Evolutionary conservation across 192 early-diverging fungal genomes (phyloP), one percentile per base, ranked within the genome.

Genomic region (Powellomyces hirtus): DNA sequence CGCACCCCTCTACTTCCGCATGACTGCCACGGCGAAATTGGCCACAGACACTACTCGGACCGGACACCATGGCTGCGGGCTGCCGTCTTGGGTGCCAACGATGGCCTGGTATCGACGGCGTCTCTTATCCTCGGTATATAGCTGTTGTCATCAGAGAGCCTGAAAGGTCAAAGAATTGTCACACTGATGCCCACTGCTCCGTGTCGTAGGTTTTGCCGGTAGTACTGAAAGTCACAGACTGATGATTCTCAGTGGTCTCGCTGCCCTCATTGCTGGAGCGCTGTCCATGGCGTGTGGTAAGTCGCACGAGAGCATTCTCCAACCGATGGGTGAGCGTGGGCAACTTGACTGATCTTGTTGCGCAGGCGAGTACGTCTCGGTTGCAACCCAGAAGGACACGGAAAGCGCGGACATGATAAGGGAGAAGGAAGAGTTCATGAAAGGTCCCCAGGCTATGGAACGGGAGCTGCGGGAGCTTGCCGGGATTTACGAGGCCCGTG

Each of bases 81-180:
- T 13, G 80, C 76, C 18, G 62, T 82, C 5, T 51, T 82, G 22
- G 81, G 81, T 26, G 79, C 80, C 24, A 82, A 81, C 38, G 81
- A 82, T 51, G 80, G 80, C 22, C 66, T 82, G 11, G 73, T 82
- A 11, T 80, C 74, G 11, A 72, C 53, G n/a, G 68, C 74, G 0
- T 83, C 80, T 16, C 62, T 82, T 13, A 76, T 82, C 26, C 14
- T 80, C 5, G 78, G 74, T 69, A 31, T n/a, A n/a, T n/a, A n/a
- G n/a, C n/a, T n/a, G n/a, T n/a, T n/a, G n/a, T n/a, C n/a, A n/a
- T n/a, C n/a, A n/a, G n/a, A n/a, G n/a, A n/a, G 27, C 56, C 13
- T n/a, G n/a, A n/a, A n/a, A n/a, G n/a, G n/a, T n/a, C n/a, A n/a
- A n/a, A n/a, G n/a, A n/a, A n/a, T n/a, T n/a, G n/a, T n/a, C n/a